Conservation (phyloP, 352 stramenopile species). For the Pythium scleroteichum region DNA sequence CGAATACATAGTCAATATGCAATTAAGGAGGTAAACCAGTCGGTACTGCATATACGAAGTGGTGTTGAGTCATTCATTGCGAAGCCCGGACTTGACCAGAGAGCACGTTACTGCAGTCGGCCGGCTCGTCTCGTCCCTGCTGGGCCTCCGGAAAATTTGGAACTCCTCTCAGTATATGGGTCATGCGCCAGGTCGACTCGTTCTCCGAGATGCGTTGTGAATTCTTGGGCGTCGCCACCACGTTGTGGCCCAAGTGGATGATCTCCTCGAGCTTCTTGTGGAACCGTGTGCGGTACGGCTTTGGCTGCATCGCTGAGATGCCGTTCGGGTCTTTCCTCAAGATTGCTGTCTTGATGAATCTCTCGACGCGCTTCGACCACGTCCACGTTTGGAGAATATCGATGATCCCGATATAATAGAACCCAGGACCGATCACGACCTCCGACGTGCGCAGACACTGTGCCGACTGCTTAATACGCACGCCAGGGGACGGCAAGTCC, state of each 20-base stretch:
- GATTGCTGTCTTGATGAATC: constrained; percentile 70
- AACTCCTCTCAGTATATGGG: constrained; percentile 9
- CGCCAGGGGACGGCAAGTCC: background rate
- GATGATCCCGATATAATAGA: constrained; percentile 89
- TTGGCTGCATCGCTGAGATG: constrained; percentile 77
- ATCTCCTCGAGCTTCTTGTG: constrained; percentile 76
- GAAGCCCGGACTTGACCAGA: too few species aligned
- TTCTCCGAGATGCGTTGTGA: constrained; percentile 9
- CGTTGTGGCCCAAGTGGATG: constrained; percentile 61
- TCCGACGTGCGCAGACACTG: constrained; percentile 65
- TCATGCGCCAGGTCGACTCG: constrained; percentile 8
- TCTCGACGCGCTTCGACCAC: constrained; percentile 65
- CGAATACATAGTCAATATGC: too few species aligned
- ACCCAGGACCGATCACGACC: constrained; percentile 77
- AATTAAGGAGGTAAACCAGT: too few species aligned
- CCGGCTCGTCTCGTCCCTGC: too few species aligned
- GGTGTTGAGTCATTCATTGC: too few species aligned
- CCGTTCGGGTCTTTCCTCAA: constrained; percentile 66
- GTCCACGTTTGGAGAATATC: constrained; percentile 88
- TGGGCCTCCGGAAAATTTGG: background rate
- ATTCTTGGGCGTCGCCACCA: constrained; percentile 13
- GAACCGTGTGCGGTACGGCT: constrained; percentile 66
- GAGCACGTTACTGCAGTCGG: too few species aligned
- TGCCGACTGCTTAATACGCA: constrained; percentile 57
- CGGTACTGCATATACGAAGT: too few species aligned